Evolutionary conservation across 2,329 filamentous ascomycete genomes (phyloP).

Genomic region (Colletotrichum tofieldiae): DNA sequence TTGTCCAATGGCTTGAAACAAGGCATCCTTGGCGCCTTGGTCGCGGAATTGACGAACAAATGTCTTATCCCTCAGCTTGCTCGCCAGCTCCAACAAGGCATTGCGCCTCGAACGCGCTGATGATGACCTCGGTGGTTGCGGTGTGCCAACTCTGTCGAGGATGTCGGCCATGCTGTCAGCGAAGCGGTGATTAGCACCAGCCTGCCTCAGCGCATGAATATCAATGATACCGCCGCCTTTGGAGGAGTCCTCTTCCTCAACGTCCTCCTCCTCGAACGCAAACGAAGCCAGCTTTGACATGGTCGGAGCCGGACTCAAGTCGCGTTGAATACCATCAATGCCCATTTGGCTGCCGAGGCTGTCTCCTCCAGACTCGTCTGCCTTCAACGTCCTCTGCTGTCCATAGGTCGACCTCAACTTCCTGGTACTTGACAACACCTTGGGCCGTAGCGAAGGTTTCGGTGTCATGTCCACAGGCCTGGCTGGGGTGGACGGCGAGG

Average conservation of each 20-base stretch:
- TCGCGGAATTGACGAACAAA: conserved; percentile 82
- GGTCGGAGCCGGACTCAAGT: conserved; percentile 34
- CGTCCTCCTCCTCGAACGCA: conserved; percentile 60
- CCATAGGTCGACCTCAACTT: conserved; percentile 42
- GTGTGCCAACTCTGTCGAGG: conserved; percentile 71
- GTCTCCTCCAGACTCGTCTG: conserved; percentile 48
- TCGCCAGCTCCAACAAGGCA: conserved; percentile 72
- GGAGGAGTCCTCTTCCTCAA: conserved; percentile 57
- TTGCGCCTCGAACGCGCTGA: conserved; percentile 69
- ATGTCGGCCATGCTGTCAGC: conserved; percentile 77
- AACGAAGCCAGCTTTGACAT: conserved; percentile 45
- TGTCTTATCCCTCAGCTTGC: conserved; percentile 72
- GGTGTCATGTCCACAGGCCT: conserved; percentile 22
- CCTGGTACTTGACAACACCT: conserved; percentile 24
- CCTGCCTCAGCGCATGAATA: conserved; percentile 76
- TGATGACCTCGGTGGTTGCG: conserved; percentile 60
- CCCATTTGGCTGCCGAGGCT: conserved; percentile 47
- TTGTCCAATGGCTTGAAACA: conserved; percentile 74
- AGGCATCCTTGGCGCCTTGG: conserved; percentile 78
- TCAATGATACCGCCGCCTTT: conserved; percentile 69
- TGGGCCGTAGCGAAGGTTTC: conserved; percentile 31
- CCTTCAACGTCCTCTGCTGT: conserved; percentile 52
- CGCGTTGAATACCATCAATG: conserved; percentile 43
- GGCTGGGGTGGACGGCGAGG: conserved; percentile 22
- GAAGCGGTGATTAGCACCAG: conserved; percentile 77